Conservation (phyloP, 768 basidiomycete genomes). For the Leucocoprinus birnbaumii region DNA sequence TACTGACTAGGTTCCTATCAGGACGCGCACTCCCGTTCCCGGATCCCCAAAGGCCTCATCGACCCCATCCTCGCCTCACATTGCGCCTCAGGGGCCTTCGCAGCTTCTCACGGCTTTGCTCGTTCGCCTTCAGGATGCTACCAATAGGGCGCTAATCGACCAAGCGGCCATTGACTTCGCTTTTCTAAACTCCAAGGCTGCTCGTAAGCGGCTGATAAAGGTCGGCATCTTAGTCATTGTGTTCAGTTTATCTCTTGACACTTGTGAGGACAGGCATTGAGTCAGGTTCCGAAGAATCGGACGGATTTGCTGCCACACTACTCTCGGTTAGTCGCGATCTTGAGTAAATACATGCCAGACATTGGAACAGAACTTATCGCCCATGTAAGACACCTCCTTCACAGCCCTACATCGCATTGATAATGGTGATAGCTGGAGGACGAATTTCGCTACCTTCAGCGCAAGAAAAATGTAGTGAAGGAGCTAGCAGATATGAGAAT, state of each 20-base stretch:
- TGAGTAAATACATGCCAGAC: slow-evolving; percentile 93
- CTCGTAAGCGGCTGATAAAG: slow-evolving; percentile 86
- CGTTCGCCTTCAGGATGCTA: slow-evolving; percentile 90
- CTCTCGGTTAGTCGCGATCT: slow-evolving; percentile 81
- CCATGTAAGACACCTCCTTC: slow-evolving; percentile 52
- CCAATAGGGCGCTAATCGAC: slow-evolving; percentile 85
- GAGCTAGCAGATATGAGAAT: slow-evolving; percentile 83
- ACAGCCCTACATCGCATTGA: background rate
- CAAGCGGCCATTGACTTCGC: slow-evolving; percentile 95
- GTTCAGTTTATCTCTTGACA: background rate
- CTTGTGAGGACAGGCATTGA: slow-evolving; percentile 56
- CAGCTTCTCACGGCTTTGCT: slow-evolving; percentile 90
- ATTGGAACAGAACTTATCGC: slow-evolving; percentile 80
- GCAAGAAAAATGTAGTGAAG: slow-evolving; percentile 90
- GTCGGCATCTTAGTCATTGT: slow-evolving; percentile 32
- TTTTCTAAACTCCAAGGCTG: slow-evolving; percentile 94
- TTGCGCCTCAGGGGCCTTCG: slow-evolving; percentile 87
- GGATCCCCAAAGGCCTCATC: slow-evolving; percentile 61
- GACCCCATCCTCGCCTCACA: slow-evolving; percentile 62
- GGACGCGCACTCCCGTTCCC: slow-evolving; percentile 60
- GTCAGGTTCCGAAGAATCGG: slow-evolving; percentile 82
- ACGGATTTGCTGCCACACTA: slow-evolving; percentile 93
- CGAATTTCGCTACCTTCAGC: slow-evolving; percentile 92
- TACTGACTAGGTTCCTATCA: slow-evolving; percentile 23
- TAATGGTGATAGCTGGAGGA: slow-evolving; percentile 73